Evolutionary conservation across 495 filamentous ascomycete species (phyloP).

Genomic region (Penicillium lividum): DNA sequence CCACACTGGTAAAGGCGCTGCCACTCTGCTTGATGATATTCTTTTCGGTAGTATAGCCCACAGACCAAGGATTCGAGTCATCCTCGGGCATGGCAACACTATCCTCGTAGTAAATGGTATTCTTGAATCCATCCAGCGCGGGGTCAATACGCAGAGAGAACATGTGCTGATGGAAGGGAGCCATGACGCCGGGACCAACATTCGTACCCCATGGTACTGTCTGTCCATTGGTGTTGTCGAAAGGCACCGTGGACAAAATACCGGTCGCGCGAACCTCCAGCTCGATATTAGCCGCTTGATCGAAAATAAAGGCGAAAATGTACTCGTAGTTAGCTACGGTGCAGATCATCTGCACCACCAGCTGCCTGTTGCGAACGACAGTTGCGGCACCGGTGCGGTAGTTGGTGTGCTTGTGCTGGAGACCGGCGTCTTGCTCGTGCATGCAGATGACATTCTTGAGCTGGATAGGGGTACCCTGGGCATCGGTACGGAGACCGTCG

Average conservation of each 20-base stretch:
- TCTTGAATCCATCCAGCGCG: slow-evolving; percentile 70
- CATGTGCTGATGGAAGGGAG: slow-evolving; percentile 81
- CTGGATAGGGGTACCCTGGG: slow-evolving; percentile 52
- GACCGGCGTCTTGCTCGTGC: slow-evolving; percentile 69
- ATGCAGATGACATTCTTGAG: slow-evolving; percentile 64
- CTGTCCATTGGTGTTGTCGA: slow-evolving; percentile 57
- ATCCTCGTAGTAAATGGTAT: slow-evolving; percentile 71
- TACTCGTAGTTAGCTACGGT: slow-evolving; percentile 86
- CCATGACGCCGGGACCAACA: slow-evolving; percentile 82
- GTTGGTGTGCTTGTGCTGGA: slow-evolving; percentile 72
- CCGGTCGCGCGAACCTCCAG: slow-evolving; percentile 90
- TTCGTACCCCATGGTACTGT: slow-evolving; percentile 75
- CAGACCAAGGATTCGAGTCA: slow-evolving; percentile 71
- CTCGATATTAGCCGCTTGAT: slow-evolving; percentile 77
- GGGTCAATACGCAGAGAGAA: slow-evolving; percentile 90
- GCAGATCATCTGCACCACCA: slow-evolving; percentile 72
- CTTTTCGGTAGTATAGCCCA: slow-evolving; percentile 68
- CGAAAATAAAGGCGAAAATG: slow-evolving; percentile 81
- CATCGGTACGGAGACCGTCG: slow-evolving; percentile 55
- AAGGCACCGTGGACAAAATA: slow-evolving; percentile 79
- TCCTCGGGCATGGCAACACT: slow-evolving; percentile 70
- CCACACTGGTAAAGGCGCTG: slow-evolving; percentile 62
- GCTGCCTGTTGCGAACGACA: slow-evolving; percentile 60
- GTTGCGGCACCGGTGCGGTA: slow-evolving; percentile 62
- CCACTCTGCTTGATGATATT: slow-evolving; percentile 62